Evolutionary conservation across 176 grass and related monocot genomes (phyloP), one percentile per base, ranked within the genome.

Genomic region (Phyllostachys edulis): DNA sequence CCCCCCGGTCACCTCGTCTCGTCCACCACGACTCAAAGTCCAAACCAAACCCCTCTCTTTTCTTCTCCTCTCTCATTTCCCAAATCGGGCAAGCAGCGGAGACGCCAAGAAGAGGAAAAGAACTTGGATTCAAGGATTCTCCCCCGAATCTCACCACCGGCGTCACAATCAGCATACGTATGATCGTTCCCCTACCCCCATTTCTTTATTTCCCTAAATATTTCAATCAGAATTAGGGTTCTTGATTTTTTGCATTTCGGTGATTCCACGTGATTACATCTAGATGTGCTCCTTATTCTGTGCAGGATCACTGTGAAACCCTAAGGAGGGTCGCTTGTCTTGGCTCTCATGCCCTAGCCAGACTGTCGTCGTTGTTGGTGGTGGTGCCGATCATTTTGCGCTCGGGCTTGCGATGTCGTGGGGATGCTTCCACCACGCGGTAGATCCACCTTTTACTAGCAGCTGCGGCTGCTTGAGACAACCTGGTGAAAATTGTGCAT

Each of bases 331-430:
- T 70, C 11, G 59, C 9, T n/a, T 24, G 50, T 32, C 23, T 6
- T 13, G 20, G 65, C 62, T 36, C 17, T 17, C 37, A 52, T 71
- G 77, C 26, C 10, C 37, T 86, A 86, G 78, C 63, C 82, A 32
- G 66, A 63, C 75, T 24, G 61, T 41, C 18, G 71, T 26, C 41
- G 59, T 37, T 17, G 80, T 14, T 15, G 69, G 4, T 3, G 81
- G 1, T 15, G 38, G 47, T 8, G 21, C 20, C 13, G 60, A 38
- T 73, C 20, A 44, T 6, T 50, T 52, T 20, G 5, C 21, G 18
- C 75, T 24, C 23, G 0, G 64, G 42, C 23, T 17, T 12, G 77
- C 63, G 78, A 90, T 90, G 88, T 82, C 88, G 66, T 73, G 78
- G 83, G 8, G 83, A 16, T 78, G 70, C 1, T 87, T 68, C 38